A percentile compares a stretch with the other conserved stretches of the same genome.
These are phyloP conservation scores for Penicillium sp. DNA, from an alignment of 2,329 filamentous ascomycete genomes.

Conservation along the genomic window DNA sequence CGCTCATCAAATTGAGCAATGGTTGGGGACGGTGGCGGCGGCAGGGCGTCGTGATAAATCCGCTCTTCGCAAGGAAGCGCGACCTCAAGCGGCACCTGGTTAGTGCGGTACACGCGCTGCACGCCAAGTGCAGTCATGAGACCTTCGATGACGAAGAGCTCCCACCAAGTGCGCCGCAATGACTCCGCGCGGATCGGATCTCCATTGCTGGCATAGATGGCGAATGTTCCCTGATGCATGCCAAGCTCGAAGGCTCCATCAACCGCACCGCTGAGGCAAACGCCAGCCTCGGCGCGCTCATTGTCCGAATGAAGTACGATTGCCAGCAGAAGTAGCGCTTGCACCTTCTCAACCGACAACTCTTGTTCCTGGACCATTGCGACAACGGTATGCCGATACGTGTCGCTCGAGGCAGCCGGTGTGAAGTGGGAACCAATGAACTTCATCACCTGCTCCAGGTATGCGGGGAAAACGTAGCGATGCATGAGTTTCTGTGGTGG, in stretches of 20 bases:
- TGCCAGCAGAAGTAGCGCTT: slow-evolving; percentile 71
- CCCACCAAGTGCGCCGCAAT: slow-evolving; percentile 90
- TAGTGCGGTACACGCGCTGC: slow-evolving; percentile 56
- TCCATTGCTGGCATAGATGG: slow-evolving; percentile 59
- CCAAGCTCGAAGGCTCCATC: slow-evolving; percentile 70
- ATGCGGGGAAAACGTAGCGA: slow-evolving; percentile 40
- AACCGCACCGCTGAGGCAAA: slow-evolving; percentile 65
- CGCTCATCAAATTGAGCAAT: slow-evolving; percentile 73
- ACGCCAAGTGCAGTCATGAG: slow-evolving; percentile 70
- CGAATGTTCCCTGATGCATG: slow-evolving; percentile 67
- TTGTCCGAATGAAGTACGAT: slow-evolving; percentile 75
- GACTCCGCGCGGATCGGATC: slow-evolving; percentile 72
- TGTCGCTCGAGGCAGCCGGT: slow-evolving; percentile 43
- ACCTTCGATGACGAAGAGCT: slow-evolving; percentile 72
- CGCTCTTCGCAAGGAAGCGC: slow-evolving; percentile 77
- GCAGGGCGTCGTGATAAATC: slow-evolving; percentile 54
- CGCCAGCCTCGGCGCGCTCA: slow-evolving; percentile 64
- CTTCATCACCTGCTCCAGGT: slow-evolving; percentile 54
- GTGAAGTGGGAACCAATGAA: slow-evolving; percentile 56
- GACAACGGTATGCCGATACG: slow-evolving; percentile 41
- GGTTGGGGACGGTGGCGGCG: slow-evolving; percentile 56
- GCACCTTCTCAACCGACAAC: slow-evolving; percentile 63
- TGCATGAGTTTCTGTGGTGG: slow-evolving; percentile 47
- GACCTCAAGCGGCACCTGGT: slow-evolving; percentile 65
- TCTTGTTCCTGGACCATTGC: slow-evolving; percentile 32